A percentile compares a stretch with the other conserved stretches of the same genome.
phyloP scores from a whole-genome alignment of 352 stramenopile genomes.

The Phytophthora chlamydospora region DNA sequence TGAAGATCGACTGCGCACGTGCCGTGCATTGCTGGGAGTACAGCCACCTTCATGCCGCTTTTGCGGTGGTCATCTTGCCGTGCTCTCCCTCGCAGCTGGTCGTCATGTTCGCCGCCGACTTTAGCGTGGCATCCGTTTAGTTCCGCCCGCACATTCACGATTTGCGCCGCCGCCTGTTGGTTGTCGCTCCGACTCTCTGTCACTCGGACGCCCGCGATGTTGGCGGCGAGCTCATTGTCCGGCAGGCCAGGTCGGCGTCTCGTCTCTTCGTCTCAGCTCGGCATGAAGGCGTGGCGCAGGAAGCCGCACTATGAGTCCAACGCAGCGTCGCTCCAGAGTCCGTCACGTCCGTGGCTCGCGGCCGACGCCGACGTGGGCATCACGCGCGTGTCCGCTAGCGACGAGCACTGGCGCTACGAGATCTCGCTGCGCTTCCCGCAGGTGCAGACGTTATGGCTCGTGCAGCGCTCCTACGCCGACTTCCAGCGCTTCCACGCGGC shows the following conservation, averaged over 20 bases:
- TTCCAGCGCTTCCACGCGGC: constrained; percentile 55
- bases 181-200: constrained; percentile 22
- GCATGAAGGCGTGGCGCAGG: constrained; percentile 27
- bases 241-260: constrained; percentile 3
- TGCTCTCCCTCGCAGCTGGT: background rate
- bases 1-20: too few relatives aligned
- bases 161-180: constrained; percentile 4
- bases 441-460: constrained; percentile 46
- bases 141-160: background rate
- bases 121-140: background rate
- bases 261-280: constrained; percentile 2
- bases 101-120: background rate
- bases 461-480: constrained; percentile 55
- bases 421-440: constrained; percentile 63
- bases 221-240: constrained; percentile 14
- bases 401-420: constrained; percentile 49
- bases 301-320: constrained; percentile 4
- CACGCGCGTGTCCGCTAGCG: constrained; percentile 36
- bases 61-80: background rate
- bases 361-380: constrained; percentile 59
- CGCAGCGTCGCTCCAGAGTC: background rate
- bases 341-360: constrained; percentile 33
- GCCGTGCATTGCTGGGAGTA: too few relatives aligned
- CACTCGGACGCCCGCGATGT: constrained; percentile 8
- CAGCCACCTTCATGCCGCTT: too few relatives aligned